phyloP scores from a whole-genome alignment of 148 eudicot species.

The Dianthus caryophyllus region DNA sequence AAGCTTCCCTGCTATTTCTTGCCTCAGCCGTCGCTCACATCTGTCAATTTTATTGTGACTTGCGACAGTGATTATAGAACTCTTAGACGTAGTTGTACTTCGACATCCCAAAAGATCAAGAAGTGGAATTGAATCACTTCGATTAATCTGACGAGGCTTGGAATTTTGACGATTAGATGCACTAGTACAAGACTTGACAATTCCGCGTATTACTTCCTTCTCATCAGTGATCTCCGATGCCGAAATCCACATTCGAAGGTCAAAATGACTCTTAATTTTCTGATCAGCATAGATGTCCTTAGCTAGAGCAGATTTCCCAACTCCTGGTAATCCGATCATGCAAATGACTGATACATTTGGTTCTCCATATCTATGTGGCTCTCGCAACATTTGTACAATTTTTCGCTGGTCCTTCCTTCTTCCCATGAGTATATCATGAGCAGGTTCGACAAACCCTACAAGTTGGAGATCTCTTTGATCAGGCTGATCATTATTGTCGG shows the following conservation, averaged over 20 bases:
- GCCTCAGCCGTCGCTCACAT: conserved; percentile 18
- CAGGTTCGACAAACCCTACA: neutral
- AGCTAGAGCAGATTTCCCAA: conserved; percentile 25
- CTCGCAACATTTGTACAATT: conserved; percentile 15
- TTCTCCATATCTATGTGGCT: neutral
- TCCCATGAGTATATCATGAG: neutral
- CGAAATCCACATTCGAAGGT: conserved; percentile 24
- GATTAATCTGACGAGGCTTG: neutral
- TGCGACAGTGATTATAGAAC: neutral
- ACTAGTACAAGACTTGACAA: conserved; percentile 18
- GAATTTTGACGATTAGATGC: neutral
- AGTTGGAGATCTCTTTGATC: neutral
- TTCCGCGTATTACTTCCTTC: conserved; percentile 17
- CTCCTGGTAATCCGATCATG: conserved; percentile 19
- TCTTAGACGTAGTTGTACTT: neutral
- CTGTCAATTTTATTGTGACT: neutral
- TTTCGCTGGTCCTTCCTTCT: neutral
- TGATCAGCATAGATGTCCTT: conserved; percentile 19
- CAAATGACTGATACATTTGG: no score
- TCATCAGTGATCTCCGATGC: no score
- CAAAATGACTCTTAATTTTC: conserved; percentile 22
- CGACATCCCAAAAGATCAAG: conserved; percentile 21
- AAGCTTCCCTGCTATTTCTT: conserved; percentile 25
- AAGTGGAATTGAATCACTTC: neutral
- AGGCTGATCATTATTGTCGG: neutral